Evolutionary conservation across 2,329 filamentous ascomycete genomes (phyloP).

Genomic region (Botrytis fabae): DNA sequence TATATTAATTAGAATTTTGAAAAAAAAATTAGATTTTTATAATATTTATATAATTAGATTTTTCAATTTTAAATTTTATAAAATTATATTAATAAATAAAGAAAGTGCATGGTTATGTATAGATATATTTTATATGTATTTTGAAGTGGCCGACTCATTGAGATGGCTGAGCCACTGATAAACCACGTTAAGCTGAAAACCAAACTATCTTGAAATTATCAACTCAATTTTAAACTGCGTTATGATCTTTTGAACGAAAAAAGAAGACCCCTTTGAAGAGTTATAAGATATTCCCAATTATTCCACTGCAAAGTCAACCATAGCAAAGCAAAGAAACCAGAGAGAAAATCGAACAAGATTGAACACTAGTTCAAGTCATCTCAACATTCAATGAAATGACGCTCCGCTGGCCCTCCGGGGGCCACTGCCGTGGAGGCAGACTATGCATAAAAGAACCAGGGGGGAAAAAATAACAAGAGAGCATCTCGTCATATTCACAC

Average conservation of each 20-base stretch:
- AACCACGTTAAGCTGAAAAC: too few species aligned
- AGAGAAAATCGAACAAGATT: neutral
- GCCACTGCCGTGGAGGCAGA: slow-evolving; percentile 1
- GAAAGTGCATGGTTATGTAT: too few species aligned
- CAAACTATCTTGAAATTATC: neutral
- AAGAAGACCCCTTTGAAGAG: neutral
- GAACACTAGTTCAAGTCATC: neutral
- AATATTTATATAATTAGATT: too few species aligned
- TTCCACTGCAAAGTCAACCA: neutral
- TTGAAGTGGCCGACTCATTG: too few species aligned
- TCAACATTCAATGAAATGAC: neutral
- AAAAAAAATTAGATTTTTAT: too few species aligned
- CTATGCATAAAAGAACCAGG: neutral
- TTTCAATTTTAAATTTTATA: too few species aligned
- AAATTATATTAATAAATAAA: too few species aligned
- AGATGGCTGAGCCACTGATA: too few species aligned
- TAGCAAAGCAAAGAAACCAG: neutral
- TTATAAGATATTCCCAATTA: neutral
- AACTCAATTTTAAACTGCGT: neutral
- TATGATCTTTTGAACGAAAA: neutral
- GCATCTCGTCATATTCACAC: too few species aligned
- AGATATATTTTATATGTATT: too few species aligned
- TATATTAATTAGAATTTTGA: too few species aligned
- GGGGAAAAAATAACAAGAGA: too few species aligned
- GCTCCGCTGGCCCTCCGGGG: neutral